These are phyloP conservation scores for Coemansia sp. DNA, from an alignment of 192 early-diverging fungal genomes.

Conservation along the genomic window DNA sequence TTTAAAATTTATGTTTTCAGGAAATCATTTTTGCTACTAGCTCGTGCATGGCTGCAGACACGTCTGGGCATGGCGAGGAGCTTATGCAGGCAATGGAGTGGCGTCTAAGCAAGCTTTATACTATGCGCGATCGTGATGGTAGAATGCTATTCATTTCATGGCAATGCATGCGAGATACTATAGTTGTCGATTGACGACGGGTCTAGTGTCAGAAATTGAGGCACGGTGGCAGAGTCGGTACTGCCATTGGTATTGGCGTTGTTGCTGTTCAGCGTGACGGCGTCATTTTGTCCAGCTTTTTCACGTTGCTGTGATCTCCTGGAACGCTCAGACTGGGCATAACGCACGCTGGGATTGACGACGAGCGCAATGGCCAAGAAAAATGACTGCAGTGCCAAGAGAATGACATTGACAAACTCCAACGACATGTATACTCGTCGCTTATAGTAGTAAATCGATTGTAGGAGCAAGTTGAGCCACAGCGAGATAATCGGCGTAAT, in stretches of 20 bases:
- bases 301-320: neutral
- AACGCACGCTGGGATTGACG: constrained; percentile 30
- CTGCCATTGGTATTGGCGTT: too few species aligned
- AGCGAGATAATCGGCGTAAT: constrained; percentile 40
- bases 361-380: constrained; percentile 33
- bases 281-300: neutral
- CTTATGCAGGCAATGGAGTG: neutral
- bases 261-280: neutral
- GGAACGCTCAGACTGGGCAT: neutral
- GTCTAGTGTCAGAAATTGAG: neutral
- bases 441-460: constrained; percentile 26
- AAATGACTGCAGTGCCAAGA: constrained; percentile 38
- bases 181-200: neutral
- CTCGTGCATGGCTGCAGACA: neutral
- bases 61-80: neutral
- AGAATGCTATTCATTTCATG: neutral
- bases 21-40: too few species aligned
- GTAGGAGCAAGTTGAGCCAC: constrained; percentile 35
- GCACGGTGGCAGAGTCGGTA: neutral
- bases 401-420: constrained; percentile 27
- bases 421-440: constrained; percentile 12
- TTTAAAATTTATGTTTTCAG: too few species aligned
- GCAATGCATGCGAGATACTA: neutral
- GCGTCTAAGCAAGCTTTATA: neutral
- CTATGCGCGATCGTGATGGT: neutral